These are phyloP conservation scores for Aspergillus asperescens DNA, from an alignment of 495 filamentous ascomycete genomes.

Conservation along the genomic window DNA sequence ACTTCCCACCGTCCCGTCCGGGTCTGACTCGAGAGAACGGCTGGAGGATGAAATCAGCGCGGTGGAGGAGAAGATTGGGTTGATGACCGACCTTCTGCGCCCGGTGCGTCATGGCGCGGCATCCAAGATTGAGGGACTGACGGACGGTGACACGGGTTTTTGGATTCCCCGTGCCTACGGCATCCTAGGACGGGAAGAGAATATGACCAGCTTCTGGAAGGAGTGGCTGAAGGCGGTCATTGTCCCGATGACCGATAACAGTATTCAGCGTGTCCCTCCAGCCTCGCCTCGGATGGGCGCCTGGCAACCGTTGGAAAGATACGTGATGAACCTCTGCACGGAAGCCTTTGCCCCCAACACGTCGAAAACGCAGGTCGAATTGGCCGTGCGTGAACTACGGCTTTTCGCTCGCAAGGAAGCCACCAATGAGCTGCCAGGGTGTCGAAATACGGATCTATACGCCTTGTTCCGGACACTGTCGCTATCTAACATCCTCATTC, in stretches of 20 bases:
- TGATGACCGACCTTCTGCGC: slow-evolving; percentile 93
- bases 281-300: slow-evolving; percentile 89
- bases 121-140: slow-evolving; percentile 94
- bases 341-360: slow-evolving; percentile 87
- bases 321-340: slow-evolving; percentile 95
- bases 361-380: slow-evolving; percentile 92
- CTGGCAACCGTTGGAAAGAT: slow-evolving; percentile 94
- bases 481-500: slow-evolving; percentile 81
- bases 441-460: slow-evolving; percentile 87
- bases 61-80: slow-evolving; percentile 91
- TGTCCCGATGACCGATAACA: slow-evolving; percentile 91
- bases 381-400: slow-evolving; percentile 82
- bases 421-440: slow-evolving; percentile 86
- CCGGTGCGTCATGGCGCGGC: slow-evolving; percentile 91
- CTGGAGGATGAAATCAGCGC: slow-evolving; percentile 92
- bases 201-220: slow-evolving; percentile 92
- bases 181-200: slow-evolving; percentile 79
- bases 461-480: slow-evolving; percentile 85
- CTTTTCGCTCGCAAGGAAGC: slow-evolving; percentile 92
- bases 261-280: slow-evolving; percentile 71
- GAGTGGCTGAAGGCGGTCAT: slow-evolving; percentile 92
- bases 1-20: slow-evolving; percentile 72
- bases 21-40: slow-evolving; percentile 70
- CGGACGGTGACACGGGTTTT: slow-evolving; percentile 90
- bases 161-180: slow-evolving; percentile 96